Evolutionary conservation across 176 grass and related monocot species (phyloP), one percentile per base, ranked within the genome.

Genomic region (Bolboschoenus planiculmis): DNA sequence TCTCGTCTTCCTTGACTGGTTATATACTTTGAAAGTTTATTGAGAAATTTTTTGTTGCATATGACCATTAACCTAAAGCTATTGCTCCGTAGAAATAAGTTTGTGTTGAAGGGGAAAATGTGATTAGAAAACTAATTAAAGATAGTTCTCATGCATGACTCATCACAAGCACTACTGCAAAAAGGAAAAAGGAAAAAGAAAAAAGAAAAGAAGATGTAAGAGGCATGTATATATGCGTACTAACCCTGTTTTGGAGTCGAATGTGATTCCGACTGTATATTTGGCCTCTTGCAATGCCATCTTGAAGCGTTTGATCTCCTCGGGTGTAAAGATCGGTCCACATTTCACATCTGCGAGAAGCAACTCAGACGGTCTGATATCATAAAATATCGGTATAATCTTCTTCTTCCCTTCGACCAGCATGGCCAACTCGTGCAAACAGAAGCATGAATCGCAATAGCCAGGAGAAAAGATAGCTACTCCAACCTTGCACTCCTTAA

Each of bases 381-480:
- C 85, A 68, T 57, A 92, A 63, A 97, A 97, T 65, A 97, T 89
- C 1, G 94, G 94, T 83, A 97, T 97, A 47, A 97, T 61, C 46
- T 30, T 42, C 85, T 97, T 97, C 15, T 89, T 76, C 0, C 58
- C 13, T 85, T 94, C 94, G 0, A 97, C 90, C 76, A 97, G 20
- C 63, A 37, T 59, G 31, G 94, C 84, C 23, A 97, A 89, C 90
- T 97, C 94, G 14, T 47, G 56, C 75, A 97, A 92, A 85, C 94
- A 97, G 82, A 82, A 97, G 82, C 76, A 79, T 1, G 91, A 97
- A 60, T 92, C 88, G 78, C 57, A 89, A 87, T 97, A 97, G 20
- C 51, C 46, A 20, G 15, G 51, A 1, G 94, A 97, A 81, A 97
- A 94, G 40, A 97, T 91, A 23, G 90, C 77, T 3, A 97, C 72